Evolutionary conservation across 1,284 basidiomycete species (phyloP), one percentile per base, ranked within the genome.

Genomic region (Xerocomus amazonicus): DNA sequence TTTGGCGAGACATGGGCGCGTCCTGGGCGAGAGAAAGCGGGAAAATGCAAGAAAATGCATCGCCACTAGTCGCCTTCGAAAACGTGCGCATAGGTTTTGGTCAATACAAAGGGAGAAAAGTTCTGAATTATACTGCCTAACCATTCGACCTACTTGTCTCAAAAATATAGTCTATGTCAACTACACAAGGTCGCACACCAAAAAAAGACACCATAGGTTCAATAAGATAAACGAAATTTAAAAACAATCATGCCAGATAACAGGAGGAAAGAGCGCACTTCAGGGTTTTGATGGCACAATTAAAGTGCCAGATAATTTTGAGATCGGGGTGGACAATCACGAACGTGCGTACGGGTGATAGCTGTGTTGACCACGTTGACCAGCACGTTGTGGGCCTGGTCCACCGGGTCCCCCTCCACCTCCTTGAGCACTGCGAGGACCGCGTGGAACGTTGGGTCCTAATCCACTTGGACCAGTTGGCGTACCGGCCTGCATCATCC

Each of bases 291-390:
- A 34, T 6, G 38, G 23, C 53, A 53, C 43, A 37, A 9, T 36
- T 9, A 16, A 48, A 6, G 45, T 45, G 43, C 50, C 44, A 29
- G 47, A 42, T 37, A 45, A 16, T 52, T 61, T 61, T 63, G 48
- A 51, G 34, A 27, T 42, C 43, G 16, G 12, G 36, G 35, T 23
- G 31, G 44, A 40, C 32, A 34, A 51, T 60, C 56, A 63, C 63
- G 60, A 85, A 57, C 87, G 84, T 33, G 86, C 81, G 58, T 90
- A 90, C 2, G 88, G 87, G 60, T 90, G 88, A 68, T 87, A 90
- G 58, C 79, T 79, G 66, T 90, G 87, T 61, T 85, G 83, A 28
- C 85, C 84, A 38, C 87, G 67, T 60, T 83, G 81, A 1, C 77
- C 81, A 13, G 77, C 74, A 55, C 90, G 75, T 67, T 91, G 87